Evolutionary conservation across 1,284 basidiomycete species (phyloP), one percentile per base, ranked within the genome.

Genomic region (Trametes sp.): DNA sequence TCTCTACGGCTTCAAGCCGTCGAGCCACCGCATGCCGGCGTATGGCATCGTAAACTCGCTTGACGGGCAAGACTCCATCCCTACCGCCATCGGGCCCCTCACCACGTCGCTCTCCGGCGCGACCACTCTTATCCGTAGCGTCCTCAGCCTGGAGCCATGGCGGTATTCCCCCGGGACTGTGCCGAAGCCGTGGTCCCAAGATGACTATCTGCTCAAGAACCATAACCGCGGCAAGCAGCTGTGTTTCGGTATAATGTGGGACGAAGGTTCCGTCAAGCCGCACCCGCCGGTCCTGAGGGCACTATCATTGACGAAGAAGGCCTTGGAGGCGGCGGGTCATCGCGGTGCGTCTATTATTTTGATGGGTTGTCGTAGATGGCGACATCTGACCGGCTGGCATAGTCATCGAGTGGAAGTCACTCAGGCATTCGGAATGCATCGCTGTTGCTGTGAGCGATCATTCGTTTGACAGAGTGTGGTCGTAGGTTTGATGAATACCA

Each of bases 1-100:
- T 0, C 81, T 93, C 26, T 96, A 90, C 70, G 86, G 89, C 13
- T 71, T 97, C 54, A 96, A 96, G 73, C 92, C 94, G 7, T 68
- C 66, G 8, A 60, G 61, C 19, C 52, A 67, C 42, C 68, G 71
- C 21, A 49, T 71, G 24, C 71, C 71, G 9, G 60, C 65, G 1
- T 68, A 64, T 46, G 71, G 71, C 31, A 61, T 64, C 13, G 62
- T 66, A 4, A 70, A 71, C 29, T 69, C 70, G 1, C 59, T 72
- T 2, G 69, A 70, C 10, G 71, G 71, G 2, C 69, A 71, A 33
- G 70, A 72, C 23, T 59, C 67, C 2, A 59, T 71, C 16, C 46
- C 63, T 1, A 64, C 63, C 19, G 49, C 64, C 2, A 36, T 71
- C 13, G 71, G 71, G 2, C 71, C 70, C 8, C 46, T 72, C 10